These are phyloP conservation scores for Cryptococcus hybrid DNA, from an alignment of 1,284 basidiomycete genomes.

Conservation along the genomic window DNA sequence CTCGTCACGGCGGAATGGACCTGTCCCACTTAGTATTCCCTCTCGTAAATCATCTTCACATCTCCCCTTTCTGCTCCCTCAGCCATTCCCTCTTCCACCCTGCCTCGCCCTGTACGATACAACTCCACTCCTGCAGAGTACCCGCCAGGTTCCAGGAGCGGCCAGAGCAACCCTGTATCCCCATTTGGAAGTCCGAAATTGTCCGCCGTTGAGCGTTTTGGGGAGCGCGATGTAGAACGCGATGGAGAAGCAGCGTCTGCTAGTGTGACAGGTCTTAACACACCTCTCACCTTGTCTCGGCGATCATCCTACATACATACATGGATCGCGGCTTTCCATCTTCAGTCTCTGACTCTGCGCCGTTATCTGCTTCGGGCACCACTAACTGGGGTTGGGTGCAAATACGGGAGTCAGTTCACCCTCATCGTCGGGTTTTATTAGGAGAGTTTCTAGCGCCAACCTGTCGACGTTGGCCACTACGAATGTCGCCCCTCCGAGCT, in stretches of 20 bases:
- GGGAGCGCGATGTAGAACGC: constrained; percentile 1
- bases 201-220: not conserved
- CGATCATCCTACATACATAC: constrained; percentile 32
- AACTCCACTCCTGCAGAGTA: constrained; percentile 5
- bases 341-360: too few relatives aligned
- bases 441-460: constrained; percentile 17
- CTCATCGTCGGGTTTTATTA: not conserved
- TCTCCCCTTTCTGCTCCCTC: constrained; percentile 1
- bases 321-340: constrained; percentile 13
- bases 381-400: too few relatives aligned
- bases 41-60: constrained; percentile 29
- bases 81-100: not conserved
- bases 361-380: too few relatives aligned
- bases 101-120: constrained; percentile 5
- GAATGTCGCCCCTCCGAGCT: not conserved
- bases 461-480: constrained; percentile 1
- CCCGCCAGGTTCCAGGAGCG: not conserved
- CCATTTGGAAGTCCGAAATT: constrained; percentile 22
- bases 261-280: not conserved
- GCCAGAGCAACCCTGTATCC: constrained; percentile 24
- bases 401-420: not conserved
- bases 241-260: constrained; percentile 3
- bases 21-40: constrained; percentile 34
- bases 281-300: constrained; percentile 33
- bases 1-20: constrained; percentile 22